Conservation (phyloP, 768 basidiomycete species). For the Clathrus columnatus region DNA sequence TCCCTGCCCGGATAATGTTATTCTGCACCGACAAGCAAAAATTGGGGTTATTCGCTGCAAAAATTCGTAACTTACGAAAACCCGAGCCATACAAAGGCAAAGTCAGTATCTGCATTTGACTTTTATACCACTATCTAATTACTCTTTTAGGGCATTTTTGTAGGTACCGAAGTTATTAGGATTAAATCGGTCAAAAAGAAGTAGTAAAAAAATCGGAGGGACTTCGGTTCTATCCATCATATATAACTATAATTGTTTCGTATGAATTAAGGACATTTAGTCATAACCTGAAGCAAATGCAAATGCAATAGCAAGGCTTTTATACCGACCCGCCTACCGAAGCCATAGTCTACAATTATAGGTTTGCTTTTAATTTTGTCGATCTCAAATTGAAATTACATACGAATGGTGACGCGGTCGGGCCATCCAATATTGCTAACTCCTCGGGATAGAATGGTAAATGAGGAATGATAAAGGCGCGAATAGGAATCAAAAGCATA, state of each 20-base stretch:
- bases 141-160: constrained; percentile 70
- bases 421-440: constrained; percentile 77
- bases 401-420: constrained; percentile 81
- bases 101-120: constrained; percentile 34
- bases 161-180: constrained; percentile 86
- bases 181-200: constrained; percentile 95
- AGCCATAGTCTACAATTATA: constrained; percentile 14
- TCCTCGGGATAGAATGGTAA: constrained; percentile 73
- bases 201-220: no score
- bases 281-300: no score
- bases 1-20: constrained; percentile 76
- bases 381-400: constrained; percentile 25
- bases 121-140: neutral
- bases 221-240: no score
- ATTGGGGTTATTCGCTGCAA: constrained; percentile 81
- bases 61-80: constrained; percentile 72
- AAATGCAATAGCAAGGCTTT: neutral
- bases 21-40: constrained; percentile 82
- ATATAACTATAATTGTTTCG: neutral
- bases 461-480: constrained; percentile 61
- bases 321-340: constrained; percentile 13
- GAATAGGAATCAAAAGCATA: constrained; percentile 69
- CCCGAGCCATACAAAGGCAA: constrained; percentile 99
- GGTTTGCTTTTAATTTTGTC: neutral
- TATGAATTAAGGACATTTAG: no score